Percentiles rank a stretch among this genome's conserved stretches.
Evolutionary conservation across 2,329 filamentous ascomycete genomes (phyloP).

Genomic region (Botrytis aclada): DNA sequence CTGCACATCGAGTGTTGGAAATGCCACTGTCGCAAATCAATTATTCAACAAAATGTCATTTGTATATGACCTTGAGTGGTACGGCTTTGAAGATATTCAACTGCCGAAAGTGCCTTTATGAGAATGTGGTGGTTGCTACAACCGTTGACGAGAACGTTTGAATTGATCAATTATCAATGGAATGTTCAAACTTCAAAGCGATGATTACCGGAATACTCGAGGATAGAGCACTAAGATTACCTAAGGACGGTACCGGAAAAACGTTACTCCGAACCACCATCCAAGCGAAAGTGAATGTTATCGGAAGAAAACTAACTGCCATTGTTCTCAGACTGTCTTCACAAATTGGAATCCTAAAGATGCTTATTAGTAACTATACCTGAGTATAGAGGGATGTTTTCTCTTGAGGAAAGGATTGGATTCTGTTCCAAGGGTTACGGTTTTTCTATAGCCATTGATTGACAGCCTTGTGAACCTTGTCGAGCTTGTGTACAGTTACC

Average conservation of each 20-base stretch:
- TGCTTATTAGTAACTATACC: not conserved
- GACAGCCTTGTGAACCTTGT: not conserved
- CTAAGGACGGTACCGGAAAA: not conserved
- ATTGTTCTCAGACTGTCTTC: not conserved
- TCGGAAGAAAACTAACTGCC: not conserved
- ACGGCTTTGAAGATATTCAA: not conserved
- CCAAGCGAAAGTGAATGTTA: not conserved
- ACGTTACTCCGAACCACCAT: not conserved
- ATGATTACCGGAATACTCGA: not conserved
- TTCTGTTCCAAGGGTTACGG: not conserved
- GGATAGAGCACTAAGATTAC: not conserved
- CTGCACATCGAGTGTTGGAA: slow-evolving; percentile 8
- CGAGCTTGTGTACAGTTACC: not conserved
- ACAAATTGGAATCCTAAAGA: not conserved
- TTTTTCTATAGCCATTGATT: not conserved
- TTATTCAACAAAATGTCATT: not conserved
- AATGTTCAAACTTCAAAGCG: not conserved
- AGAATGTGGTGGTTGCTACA: not conserved
- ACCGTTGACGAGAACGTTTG: not conserved
- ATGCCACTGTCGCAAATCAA: slow-evolving; percentile 7
- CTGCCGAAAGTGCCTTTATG: not conserved
- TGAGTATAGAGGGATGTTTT: not conserved
- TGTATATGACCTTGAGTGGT: not conserved
- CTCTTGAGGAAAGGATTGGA: not conserved
- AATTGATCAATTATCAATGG: not conserved